These are phyloP conservation scores for Eucalyptus viminalis DNA, from an alignment of 345 rosid species.

Conservation along the genomic window DNA sequence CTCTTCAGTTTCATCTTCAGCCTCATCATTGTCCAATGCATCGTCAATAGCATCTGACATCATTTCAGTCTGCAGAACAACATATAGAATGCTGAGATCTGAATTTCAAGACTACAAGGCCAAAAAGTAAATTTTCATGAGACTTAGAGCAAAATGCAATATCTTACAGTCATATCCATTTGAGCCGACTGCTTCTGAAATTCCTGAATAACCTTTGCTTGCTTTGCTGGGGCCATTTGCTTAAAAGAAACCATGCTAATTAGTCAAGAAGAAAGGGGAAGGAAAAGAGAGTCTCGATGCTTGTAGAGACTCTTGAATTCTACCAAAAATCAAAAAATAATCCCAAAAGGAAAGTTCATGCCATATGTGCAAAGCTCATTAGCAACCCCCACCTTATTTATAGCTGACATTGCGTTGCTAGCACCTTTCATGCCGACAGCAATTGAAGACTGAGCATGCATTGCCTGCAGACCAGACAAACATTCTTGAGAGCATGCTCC, in stretches of 20 bases:
- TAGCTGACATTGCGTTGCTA: conserved; percentile 77
- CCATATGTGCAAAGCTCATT: background rate
- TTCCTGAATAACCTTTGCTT: conserved; percentile 61
- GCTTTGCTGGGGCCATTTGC: conserved; percentile 97
- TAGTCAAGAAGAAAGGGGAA: background rate
- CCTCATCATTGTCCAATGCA: conserved; percentile 83
- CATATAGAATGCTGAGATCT: background rate
- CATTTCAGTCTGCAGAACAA: conserved; percentile 73
- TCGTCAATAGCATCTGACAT: conserved; percentile 92
- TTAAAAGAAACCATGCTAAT: conserved; percentile 13
- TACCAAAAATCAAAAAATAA: background rate
- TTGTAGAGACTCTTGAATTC: background rate
- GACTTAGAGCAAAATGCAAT: background rate
- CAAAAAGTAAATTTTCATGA: background rate
- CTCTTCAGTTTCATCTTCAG: conserved; percentile 94
- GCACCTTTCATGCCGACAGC: conserved; percentile 93
- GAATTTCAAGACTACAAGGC: background rate
- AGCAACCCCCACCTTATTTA: conserved; percentile 62
- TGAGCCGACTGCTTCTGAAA: conserved; percentile 93
- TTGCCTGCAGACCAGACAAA: conserved; percentile 44
- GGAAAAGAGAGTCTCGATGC: background rate
- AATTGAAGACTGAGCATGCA: conserved; percentile 89
- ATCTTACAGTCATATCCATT: conserved; percentile 96
- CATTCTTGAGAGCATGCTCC: background rate
- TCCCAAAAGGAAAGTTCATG: background rate